Conservation (phyloP, 2,329 filamentous ascomycete genomes). For the Dothistroma pini region DNA sequence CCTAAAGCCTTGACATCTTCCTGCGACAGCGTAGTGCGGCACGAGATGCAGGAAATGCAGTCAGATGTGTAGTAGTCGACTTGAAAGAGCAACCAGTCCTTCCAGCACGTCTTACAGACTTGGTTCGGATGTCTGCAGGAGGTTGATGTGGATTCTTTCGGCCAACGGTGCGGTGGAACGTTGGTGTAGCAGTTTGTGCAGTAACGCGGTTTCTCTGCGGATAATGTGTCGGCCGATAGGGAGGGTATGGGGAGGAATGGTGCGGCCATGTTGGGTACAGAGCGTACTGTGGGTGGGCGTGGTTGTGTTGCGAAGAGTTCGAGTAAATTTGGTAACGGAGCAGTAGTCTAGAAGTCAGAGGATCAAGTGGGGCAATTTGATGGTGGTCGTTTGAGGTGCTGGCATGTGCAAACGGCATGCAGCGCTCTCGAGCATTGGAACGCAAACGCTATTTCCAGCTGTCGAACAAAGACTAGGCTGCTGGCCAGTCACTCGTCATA, state of each 20-base stretch:
- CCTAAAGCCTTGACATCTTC: conserved; percentile 17
- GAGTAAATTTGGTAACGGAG: neutral
- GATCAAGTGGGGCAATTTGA: neutral
- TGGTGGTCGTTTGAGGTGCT: neutral
- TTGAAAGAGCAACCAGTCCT: conserved; percentile 17
- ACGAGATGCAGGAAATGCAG: conserved; percentile 21
- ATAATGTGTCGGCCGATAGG: neutral
- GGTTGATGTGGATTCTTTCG: neutral
- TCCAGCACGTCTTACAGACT: conserved; percentile 21
- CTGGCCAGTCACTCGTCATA: no score
- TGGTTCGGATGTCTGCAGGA: conserved; percentile 14
- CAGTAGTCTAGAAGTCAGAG: neutral
- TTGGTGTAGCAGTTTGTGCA: conserved; percentile 12
- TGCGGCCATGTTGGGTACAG: neutral
- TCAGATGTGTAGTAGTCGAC: conserved; percentile 4
- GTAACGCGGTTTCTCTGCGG: neutral
- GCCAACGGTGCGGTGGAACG: conserved; percentile 1
- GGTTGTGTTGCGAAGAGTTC: neutral
- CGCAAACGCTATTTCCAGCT: no score
- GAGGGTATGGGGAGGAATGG: neutral
- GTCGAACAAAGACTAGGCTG: no score
- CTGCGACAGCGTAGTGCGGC: conserved; percentile 11
- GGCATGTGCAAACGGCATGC: neutral
- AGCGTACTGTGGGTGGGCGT: neutral
- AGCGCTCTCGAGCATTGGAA: no score